Evolutionary conservation across 768 basidiomycete species (phyloP).

Genomic region (Russula dissimulans): DNA sequence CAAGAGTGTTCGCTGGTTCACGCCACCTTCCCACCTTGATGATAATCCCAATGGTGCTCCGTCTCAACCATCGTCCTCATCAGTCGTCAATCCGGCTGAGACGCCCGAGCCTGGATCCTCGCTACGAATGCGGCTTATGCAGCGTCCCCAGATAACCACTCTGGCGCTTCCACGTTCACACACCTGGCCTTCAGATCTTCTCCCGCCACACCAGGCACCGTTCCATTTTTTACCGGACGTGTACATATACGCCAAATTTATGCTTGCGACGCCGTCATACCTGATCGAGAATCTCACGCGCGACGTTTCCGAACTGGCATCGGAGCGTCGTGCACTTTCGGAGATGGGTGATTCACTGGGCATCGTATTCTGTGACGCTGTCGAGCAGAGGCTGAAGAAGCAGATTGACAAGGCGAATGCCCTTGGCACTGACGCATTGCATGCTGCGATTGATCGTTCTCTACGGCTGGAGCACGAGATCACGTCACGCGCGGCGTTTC

Average conservation of each 20-base stretch:
- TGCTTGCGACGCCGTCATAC: slow-evolving; percentile 88
- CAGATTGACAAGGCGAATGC: slow-evolving; percentile 75
- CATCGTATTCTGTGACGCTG: slow-evolving; percentile 69
- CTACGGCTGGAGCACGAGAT: slow-evolving; percentile 48
- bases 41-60: slow-evolving; percentile 29
- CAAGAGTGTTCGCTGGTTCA: slow-evolving; percentile 88
- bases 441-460: slow-evolving; percentile 54
- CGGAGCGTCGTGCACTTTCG: slow-evolving; percentile 59
- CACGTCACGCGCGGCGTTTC: slow-evolving; percentile 30
- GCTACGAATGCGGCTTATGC: slow-evolving; percentile 81
- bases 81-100: slow-evolving; percentile 31
- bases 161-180: slow-evolving; percentile 84
- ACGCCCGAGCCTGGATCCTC: slow-evolving; percentile 46
- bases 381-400: slow-evolving; percentile 62
- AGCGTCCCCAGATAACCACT: slow-evolving; percentile 90
- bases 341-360: slow-evolving; percentile 69
- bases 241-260: slow-evolving; percentile 80
- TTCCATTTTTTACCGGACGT: slow-evolving; percentile 96
- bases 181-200: slow-evolving; percentile 90
- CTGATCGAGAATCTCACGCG: slow-evolving; percentile 62
- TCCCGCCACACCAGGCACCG: slow-evolving; percentile 87
- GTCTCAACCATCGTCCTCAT: slow-evolving; percentile 39
- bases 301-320: slow-evolving; percentile 63
- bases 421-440: slow-evolving; percentile 60
- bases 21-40: slow-evolving; percentile 35